These are phyloP conservation scores for Suillus discolor DNA, from an alignment of 768 basidiomycete genomes.

Conservation along the genomic window DNA sequence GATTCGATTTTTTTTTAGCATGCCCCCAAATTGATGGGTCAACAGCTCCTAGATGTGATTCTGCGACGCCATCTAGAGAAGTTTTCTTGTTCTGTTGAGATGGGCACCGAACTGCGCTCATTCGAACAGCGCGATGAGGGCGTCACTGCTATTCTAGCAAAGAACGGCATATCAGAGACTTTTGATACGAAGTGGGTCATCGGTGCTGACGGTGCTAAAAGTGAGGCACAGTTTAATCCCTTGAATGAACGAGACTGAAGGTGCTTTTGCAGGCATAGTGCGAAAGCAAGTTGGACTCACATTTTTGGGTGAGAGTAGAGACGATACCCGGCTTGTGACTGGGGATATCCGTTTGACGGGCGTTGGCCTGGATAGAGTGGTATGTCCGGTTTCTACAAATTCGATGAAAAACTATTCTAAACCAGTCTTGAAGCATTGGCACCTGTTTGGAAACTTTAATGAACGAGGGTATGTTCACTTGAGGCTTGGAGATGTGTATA, in stretches of 20 bases:
- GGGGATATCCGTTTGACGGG: slow-evolving; percentile 38
- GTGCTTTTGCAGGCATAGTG: not conserved
- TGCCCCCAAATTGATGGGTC: slow-evolving; percentile 5
- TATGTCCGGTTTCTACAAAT: slow-evolving; percentile 16
- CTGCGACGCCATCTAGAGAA: slow-evolving; percentile 22
- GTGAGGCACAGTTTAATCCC: not conserved
- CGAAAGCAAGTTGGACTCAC: slow-evolving; percentile 14
- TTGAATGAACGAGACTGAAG: not conserved
- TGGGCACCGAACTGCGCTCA: slow-evolving; percentile 34
- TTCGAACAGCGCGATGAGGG: slow-evolving; percentile 36
- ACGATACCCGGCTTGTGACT: slow-evolving; percentile 27
- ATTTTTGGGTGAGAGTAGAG: slow-evolving; percentile 33
- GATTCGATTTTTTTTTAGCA: not conserved
- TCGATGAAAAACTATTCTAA: not conserved
- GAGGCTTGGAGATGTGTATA: not conserved
- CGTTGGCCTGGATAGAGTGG: slow-evolving; percentile 41
- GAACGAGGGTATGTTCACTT: not conserved
- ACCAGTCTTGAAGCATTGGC: slow-evolving; percentile 40
- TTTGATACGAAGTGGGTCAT: slow-evolving; percentile 14
- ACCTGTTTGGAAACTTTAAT: slow-evolving; percentile 45
- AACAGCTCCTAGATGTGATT: slow-evolving; percentile 30
- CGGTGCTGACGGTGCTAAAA: slow-evolving; percentile 21
- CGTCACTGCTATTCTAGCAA: slow-evolving; percentile 24
- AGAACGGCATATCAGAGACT: slow-evolving; percentile 6
- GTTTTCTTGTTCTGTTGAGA: slow-evolving; percentile 35